phyloP scores from a whole-genome alignment of 1,139 yeast genomes.

The Diutina ranongensis region DNA sequence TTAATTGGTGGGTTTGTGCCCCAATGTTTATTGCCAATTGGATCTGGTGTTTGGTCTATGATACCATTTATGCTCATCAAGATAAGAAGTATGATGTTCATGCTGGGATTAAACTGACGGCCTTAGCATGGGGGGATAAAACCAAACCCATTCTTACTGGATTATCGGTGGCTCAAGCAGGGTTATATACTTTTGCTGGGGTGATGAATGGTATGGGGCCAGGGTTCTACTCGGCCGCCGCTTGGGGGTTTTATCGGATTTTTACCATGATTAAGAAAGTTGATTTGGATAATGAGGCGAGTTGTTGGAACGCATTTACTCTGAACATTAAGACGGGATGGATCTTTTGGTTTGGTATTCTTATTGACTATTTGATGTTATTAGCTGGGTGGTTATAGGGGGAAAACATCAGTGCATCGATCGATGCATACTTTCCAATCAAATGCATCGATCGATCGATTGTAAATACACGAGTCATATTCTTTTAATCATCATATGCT shows the following conservation, averaged over 20 bases:
- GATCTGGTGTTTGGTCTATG: constrained; percentile 93
- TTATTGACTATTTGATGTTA: constrained; percentile 65
- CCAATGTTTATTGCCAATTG: constrained; percentile 71
- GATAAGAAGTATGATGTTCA: constrained; percentile 77
- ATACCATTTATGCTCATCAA: constrained; percentile 95
- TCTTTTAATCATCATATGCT: no score
- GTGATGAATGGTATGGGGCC: constrained; percentile 79
- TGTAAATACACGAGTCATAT: no score
- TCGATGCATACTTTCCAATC: no score
- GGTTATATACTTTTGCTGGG: constrained; percentile 60
- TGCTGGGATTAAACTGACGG: constrained; percentile 93
- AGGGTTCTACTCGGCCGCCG: constrained; percentile 58
- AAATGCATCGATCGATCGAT: no score
- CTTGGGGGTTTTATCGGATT: constrained; percentile 58
- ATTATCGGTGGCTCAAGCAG: constrained; percentile 57
- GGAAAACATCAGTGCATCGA: no score
- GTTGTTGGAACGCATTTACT: constrained; percentile 75
- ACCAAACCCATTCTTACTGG: constrained; percentile 60
- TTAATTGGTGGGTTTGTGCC: constrained; percentile 62
- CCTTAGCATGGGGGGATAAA: constrained; percentile 80
- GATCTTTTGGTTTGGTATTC: constrained; percentile 63
- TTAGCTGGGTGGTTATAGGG: no score
- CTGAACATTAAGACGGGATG: constrained; percentile 77
- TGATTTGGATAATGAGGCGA: constrained; percentile 62
- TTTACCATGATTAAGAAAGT: constrained; percentile 58